A percentile compares a stretch with the other conserved stretches of the same genome.
phyloP scores from a whole-genome alignment of 768 basidiomycete genomes.

The Termitomyces sp. region DNA sequence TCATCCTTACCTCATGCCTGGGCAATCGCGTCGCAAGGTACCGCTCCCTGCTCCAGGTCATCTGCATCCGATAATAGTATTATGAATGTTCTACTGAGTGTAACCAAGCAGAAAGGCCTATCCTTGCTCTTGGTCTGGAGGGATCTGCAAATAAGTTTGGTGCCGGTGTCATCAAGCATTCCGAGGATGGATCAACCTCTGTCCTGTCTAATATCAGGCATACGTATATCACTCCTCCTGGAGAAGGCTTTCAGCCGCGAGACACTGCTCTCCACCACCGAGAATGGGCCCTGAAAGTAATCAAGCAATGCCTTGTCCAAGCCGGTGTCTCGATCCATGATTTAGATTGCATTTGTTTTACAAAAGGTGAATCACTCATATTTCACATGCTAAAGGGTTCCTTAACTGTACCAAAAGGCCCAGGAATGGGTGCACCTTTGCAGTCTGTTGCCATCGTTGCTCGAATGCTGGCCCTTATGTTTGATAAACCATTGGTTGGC shows the following conservation, averaged over 20 bases:
- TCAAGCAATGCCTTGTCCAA: slow-evolving; percentile 66
- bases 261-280: slow-evolving; percentile 97
- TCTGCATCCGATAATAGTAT: not conserved
- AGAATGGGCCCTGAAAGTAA: slow-evolving; percentile 82
- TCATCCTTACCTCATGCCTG: slow-evolving; percentile 23
- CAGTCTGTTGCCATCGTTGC: slow-evolving; percentile 95
- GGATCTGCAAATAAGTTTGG: slow-evolving; percentile 98
- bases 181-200: slow-evolving; percentile 59
- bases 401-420: slow-evolving; percentile 46
- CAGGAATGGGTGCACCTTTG: slow-evolving; percentile 98
- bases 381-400: not conserved
- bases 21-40: slow-evolving; percentile 13
- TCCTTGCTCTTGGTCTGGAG: slow-evolving; percentile 92
- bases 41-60: slow-evolving; percentile 32
- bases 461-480: slow-evolving; percentile 81
- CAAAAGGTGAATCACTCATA: slow-evolving; percentile 67
- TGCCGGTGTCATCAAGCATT: slow-evolving; percentile 86
- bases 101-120: slow-evolving; percentile 46
- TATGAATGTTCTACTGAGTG: slow-evolving; percentile 2
- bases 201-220: slow-evolving; percentile 93
- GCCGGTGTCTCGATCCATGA: slow-evolving; percentile 70
- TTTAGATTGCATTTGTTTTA: slow-evolving; percentile 93
- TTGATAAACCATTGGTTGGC: slow-evolving; percentile 86
- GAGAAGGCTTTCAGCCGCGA: slow-evolving; percentile 93
- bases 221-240: slow-evolving; percentile 98